Evolutionary conservation across 2,329 filamentous ascomycete species (phyloP), one percentile per base, ranked within the genome.

Genomic region (Pseudopyricularia cyperi): DNA sequence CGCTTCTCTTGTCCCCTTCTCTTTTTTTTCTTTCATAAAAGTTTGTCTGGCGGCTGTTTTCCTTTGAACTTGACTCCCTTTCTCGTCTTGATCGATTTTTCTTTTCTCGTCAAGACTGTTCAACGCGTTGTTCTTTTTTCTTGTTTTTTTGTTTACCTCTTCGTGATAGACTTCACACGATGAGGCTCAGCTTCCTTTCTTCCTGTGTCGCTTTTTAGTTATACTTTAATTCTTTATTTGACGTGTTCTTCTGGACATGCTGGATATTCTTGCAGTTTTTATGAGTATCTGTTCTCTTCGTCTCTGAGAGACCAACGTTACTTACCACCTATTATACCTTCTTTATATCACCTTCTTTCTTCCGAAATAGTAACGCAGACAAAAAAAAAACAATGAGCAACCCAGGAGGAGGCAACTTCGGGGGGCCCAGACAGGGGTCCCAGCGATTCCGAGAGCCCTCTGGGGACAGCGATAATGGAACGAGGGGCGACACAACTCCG

Each of bases 401-500:
- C n/a, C n/a, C 37, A 8, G 19, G 37, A 22, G 28, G 28, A 30
- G 28, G 15, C 22, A 19, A 9, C 17, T 44, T 44, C 12, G 24
- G 26, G 2, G 26, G 24, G 6, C 15, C 19, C 19, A 37, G 34
- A 9, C 19, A 28, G 3, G 39, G 39, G 24, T 3, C 19, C 3
- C 22, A 26, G 39, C 22, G 11, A 2, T 44, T 44, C 39, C 17
- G 39, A 7, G 39, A 44, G 39, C 19, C 24, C 17, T 44, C 24
- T 14, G 15, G 15, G 24, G 24, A 50, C 34, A 42, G 35, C n/a
- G 24, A 42, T 19, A 26, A 24, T n/a, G 35, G 24, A 7, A 11
- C 7, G 1, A 39, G 37, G 48, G 35, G 48, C 7, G 30, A 54
- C 52, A 52, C 50, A 19, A 26, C 42, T 3, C 58, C 59, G 2